Base-by-base conservation (phyloP, 805 yeast genomes). In the Ogataea pignaliae region DNA sequence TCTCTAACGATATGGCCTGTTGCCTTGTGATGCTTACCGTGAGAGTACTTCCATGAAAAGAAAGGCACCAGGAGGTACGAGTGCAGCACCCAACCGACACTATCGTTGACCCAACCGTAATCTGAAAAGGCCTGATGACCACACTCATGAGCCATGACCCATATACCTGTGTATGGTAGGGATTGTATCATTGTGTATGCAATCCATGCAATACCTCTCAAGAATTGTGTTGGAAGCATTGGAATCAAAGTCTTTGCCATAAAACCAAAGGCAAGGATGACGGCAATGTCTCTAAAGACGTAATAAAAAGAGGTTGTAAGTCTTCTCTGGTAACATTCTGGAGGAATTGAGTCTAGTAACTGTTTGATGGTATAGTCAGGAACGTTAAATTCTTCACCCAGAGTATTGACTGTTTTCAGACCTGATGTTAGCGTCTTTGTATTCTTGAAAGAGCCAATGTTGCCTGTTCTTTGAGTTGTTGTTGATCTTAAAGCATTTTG, bases 111-210 rank as follows among this genome's bases (percentile, higher is more conserved):
- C 69, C 73, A 65, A 34, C 79, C 80, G 60, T 80, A 81, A 56
- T 83, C 86, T 34, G 84, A 74, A 65, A 88, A 88, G 17, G 95
- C 95, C 55, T 80, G 84, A 64, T 87, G 96, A 48, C 96, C 96
- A 72, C 96, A 87, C 66, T 87, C 96, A 66, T 87, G 96, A 42
- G 95, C 93, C 68, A 87, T 60, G 40, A 87, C 84, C 95, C 95
- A 87, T 39, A 83, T 42, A 38, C 95, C 95, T 29, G 89, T 82
- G 46, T 82, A 81, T 47, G 84, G 77, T 43, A 86, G 68, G 28
- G 91, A 88, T 55, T 78, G 77, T 37, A 68, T 59, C 42, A 73
- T 58, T 15, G 79, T 64, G 59, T 84, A 81, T 14, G 60, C 64
- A 34, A 71, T 52, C 91, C 93, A 86, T 39, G 77, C 75, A 8